Evolutionary conservation across 768 basidiomycete species (phyloP), one percentile per base, ranked within the genome.

Genomic region (Tylopilus plumbeoviolaceoides): DNA sequence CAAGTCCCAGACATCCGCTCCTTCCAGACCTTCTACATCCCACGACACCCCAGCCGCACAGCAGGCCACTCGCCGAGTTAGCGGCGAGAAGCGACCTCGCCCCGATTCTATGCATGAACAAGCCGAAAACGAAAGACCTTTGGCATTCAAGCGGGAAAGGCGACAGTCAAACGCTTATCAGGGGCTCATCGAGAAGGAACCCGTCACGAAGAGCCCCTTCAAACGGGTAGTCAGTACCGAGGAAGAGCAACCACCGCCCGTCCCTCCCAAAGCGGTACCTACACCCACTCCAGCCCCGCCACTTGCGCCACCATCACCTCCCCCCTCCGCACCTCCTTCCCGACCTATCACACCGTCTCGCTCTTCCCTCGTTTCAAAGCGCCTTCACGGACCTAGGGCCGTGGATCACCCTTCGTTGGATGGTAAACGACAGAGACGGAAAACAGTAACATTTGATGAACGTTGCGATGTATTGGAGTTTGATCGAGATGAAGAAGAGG

Each of bases 161-260:
- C 80, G 84, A 43, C 86, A 91, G 65, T 89, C 87, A 50, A 84
- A 82, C 64, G 80, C 76, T 6, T 85, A 85, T 57, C 85, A 89
- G 62, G 82, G 80, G 21, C 80, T 93, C 47, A 75, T 84, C 2
- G 78, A 88, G 69, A 84, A 78, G 61, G 88, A 90, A 63, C 85
- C 85, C 8, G 90, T 93, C 25, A 82, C 83, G 25, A 90, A 86
- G 74, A 91, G 89, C 61, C 90, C 91, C 20, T 93, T 93, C 74
- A 81, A 73, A 56, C 73, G 69, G 18, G 42, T 52, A 8, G 50
- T 61, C 35, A 57, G 47, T 23, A 36, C 47, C 17, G 61, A 63
- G 55, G 69, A 71, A 54, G 70, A 72, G 39, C 59, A 63, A 7
- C 58, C 63, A 31, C 67, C 69, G 7, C 60, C 62, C 28, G 58